phyloP scores from a whole-genome alignment of 1,139 yeast genomes.

The Magnusiomyces paraingens region DNA sequence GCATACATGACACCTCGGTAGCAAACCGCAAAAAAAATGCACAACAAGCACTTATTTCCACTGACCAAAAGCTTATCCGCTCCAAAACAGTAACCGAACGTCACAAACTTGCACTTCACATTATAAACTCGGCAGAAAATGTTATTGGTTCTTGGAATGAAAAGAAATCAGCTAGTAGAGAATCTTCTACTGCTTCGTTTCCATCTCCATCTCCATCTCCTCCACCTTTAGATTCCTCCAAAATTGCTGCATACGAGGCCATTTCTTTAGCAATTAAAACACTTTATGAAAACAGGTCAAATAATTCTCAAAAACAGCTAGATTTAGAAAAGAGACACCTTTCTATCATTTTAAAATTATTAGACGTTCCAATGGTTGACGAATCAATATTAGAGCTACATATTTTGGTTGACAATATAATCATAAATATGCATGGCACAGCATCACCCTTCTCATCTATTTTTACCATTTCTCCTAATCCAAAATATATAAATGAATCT shows the following conservation, averaged over 20 bases:
- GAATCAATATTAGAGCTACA: constrained; percentile 18
- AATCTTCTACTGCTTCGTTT: not conserved
- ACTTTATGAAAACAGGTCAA: constrained; percentile 12
- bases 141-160: constrained; percentile 15
- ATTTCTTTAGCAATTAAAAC: constrained; percentile 15
- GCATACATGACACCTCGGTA: no score
- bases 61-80: not conserved
- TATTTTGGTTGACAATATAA: not conserved
- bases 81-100: constrained; percentile 10
- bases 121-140: constrained; percentile 13
- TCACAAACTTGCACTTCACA: constrained; percentile 15
- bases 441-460: not conserved
- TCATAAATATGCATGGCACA: not conserved
- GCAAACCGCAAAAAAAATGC: not conserved
- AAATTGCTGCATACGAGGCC: constrained; percentile 17
- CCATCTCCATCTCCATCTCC: constrained; percentile 2
- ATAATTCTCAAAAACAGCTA: not conserved
- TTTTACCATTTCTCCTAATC: not conserved
- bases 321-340: constrained; percentile 21
- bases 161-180: not conserved
- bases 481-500: constrained; percentile 3
- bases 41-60: not conserved
- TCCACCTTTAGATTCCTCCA: constrained; percentile 1
- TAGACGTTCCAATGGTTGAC: constrained; percentile 19
- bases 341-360: constrained; percentile 19